Evolutionary conservation across 805 yeast genomes (phyloP).

Genomic region (Ogataea trehalophila): DNA sequence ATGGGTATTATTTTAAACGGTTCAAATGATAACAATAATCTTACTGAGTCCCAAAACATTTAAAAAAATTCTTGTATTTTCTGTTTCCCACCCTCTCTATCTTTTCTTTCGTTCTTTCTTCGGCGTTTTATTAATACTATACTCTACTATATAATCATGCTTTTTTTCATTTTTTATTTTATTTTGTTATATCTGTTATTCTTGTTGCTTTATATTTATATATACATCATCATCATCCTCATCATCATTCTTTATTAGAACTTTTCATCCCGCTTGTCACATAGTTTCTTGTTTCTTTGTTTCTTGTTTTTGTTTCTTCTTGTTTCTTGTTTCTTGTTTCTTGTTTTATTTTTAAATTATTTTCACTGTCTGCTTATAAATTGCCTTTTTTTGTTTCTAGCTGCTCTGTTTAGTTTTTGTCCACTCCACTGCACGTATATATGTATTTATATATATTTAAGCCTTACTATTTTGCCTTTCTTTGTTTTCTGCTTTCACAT

Average conservation of each 20-base stretch:
- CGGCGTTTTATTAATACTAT: too few relatives aligned
- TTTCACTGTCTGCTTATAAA: background rate
- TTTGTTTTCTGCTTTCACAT: too few relatives aligned
- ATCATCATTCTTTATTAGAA: background rate
- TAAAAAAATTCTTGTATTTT: background rate
- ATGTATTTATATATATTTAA: background rate
- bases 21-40: background rate
- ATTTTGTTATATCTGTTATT: background rate
- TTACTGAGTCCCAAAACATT: background rate
- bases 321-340: background rate
- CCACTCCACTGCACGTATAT: too few relatives aligned
- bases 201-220: background rate
- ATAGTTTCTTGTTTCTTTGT: background rate
- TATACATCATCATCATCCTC: background rate
- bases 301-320: background rate
- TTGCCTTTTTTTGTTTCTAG: background rate
- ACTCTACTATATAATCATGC: too few relatives aligned
- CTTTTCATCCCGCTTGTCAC: background rate
- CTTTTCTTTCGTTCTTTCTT: too few relatives aligned
- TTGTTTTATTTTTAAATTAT: background rate
- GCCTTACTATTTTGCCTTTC: background rate
- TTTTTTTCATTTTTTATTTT: background rate
- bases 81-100: too few relatives aligned
- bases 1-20: conserved; percentile 18
- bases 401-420: background rate